Percentiles rank a stretch among this genome's conserved stretches.
Conservation (phyloP, 192 early-diverging fungal species). For the Dimargaris cristalligena region DNA sequence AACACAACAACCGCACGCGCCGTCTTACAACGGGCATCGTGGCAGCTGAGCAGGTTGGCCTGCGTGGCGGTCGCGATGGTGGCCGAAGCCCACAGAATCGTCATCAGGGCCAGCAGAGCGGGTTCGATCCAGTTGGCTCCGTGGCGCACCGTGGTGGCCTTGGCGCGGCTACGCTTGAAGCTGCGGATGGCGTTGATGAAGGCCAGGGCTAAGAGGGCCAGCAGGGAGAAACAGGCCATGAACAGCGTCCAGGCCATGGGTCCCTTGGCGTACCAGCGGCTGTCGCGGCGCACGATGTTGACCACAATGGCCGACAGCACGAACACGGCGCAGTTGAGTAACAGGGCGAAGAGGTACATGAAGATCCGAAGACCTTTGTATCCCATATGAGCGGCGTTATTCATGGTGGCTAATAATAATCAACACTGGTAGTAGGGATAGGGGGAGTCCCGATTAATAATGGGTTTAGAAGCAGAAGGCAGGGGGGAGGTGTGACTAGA, state of each 20-base stretch:
- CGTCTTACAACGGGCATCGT: constrained; percentile 1
- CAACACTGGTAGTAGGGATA: too few species aligned
- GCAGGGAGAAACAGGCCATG: constrained; percentile 6
- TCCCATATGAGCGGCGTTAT: background rate
- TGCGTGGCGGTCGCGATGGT: constrained; percentile 5
- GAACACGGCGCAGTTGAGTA: background rate
- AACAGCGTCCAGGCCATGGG: constrained; percentile 10
- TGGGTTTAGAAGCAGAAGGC: too few species aligned
- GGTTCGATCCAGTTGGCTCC: constrained; percentile 8
- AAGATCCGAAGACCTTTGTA: background rate
- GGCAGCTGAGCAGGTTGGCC: background rate
- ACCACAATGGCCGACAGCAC: constrained; percentile 8
- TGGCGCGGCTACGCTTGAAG: background rate
- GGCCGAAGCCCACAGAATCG: constrained; percentile 3
- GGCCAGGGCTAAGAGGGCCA: background rate
- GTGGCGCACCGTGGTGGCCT: constrained; percentile 1
- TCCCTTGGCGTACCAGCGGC: background rate
- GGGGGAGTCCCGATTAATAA: too few species aligned
- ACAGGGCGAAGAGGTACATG: background rate
- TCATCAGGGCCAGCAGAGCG: background rate
- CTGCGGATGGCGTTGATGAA: background rate
- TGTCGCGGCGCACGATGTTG: background rate
- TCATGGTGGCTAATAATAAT: too few species aligned
- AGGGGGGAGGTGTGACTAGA: too few species aligned
- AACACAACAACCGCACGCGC: constrained; percentile 9